Conservation (phyloP, 106 monocot genomes). For the Dioscorea dumetorum region DNA sequence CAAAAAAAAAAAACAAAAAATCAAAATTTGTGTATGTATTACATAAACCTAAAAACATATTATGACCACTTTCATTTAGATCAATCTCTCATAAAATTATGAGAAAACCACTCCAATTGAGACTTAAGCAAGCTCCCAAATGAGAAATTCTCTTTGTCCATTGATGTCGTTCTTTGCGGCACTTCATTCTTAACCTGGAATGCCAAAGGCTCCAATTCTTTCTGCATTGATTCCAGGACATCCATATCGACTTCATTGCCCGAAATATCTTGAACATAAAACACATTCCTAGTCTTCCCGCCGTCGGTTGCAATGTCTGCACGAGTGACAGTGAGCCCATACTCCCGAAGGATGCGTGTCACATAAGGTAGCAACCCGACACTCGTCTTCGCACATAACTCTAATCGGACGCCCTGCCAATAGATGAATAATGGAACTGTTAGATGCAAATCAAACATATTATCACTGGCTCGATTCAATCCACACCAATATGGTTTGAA, state of each 20-base stretch:
- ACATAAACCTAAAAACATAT: no score
- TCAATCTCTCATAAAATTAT: not conserved
- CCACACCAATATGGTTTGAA: no score
- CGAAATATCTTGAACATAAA: conserved; percentile 49
- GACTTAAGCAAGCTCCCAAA: conserved; percentile 39
- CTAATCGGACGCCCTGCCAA: conserved; percentile 54
- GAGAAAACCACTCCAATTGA: conserved; percentile 44
- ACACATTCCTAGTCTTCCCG: conserved; percentile 42
- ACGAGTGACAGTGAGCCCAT: conserved; percentile 50
- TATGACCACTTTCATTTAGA: not conserved
- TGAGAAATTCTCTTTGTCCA: conserved; percentile 17
- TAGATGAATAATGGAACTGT: not conserved
- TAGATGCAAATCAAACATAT: no score
- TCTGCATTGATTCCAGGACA: conserved; percentile 31
- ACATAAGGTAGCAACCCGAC: conserved; percentile 45
- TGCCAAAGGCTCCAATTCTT: conserved; percentile 42
- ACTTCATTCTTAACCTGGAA: conserved; percentile 36
- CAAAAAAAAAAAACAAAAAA: no score
- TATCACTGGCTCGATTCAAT: no score
- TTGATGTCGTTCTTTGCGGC: conserved; percentile 12
- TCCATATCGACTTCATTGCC: conserved; percentile 37
- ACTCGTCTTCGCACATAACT: conserved; percentile 35
- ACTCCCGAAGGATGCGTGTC: conserved; percentile 45
- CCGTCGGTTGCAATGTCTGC: conserved; percentile 50
- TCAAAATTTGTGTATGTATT: no score